Evolutionary conservation across 2,329 filamentous ascomycete genomes (phyloP).

Genomic region (Diaporthe sp.): DNA sequence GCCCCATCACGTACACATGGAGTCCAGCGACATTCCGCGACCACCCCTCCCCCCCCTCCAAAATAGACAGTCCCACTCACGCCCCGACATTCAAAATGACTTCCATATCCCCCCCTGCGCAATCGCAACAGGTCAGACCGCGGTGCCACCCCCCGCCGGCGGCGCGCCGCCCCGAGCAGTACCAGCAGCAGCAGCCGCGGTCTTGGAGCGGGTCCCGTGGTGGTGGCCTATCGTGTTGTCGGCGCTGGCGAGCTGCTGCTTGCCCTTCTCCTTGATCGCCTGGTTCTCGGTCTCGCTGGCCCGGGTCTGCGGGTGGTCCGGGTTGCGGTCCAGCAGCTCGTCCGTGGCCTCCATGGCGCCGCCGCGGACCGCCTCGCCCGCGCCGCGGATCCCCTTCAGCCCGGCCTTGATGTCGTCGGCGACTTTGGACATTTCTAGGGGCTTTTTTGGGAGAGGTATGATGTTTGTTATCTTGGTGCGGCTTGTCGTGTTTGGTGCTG

Average conservation of each 20-base stretch:
- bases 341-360: conserved; percentile 48
- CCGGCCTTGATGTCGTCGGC: conserved; percentile 51
- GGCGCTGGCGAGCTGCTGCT: conserved; percentile 51
- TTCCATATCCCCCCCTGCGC: not conserved
- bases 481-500: too few species aligned
- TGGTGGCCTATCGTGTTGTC: conserved; percentile 49
- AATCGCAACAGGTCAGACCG: not conserved
- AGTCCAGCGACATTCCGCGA: too few species aligned
- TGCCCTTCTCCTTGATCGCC: conserved; percentile 51
- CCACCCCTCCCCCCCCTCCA: too few species aligned
- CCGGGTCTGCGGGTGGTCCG: conserved; percentile 46
- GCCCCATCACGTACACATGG: too few species aligned
- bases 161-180: not conserved
- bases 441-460: too few species aligned
- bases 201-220: conserved; percentile 40
- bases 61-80: not conserved
- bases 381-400: conserved; percentile 50
- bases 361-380: conserved; percentile 51
- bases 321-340: conserved; percentile 48
- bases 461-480: not conserved
- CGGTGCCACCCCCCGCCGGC: not conserved
- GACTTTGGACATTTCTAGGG: conserved; percentile 48
- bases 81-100: not conserved
- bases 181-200: not conserved
- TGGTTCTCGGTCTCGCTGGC: conserved; percentile 47